A percentile compares a stretch with the other conserved stretches of the same genome.
Evolutionary conservation across 2,329 filamentous ascomycete genomes (phyloP).

Genomic region (Neopestalotiopsis rosae): DNA sequence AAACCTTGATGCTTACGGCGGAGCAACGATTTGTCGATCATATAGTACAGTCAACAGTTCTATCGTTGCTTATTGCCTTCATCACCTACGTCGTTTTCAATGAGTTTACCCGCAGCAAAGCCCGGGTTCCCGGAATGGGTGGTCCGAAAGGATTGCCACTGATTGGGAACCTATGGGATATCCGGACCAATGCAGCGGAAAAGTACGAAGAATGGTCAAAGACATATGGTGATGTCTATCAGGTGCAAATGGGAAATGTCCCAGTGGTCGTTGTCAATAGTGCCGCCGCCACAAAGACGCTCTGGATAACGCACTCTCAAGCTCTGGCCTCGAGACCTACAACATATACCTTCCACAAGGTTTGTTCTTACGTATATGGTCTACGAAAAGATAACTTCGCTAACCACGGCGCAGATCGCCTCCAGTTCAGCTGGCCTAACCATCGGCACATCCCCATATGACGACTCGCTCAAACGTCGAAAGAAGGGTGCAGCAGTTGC

Average conservation of each 20-base stretch:
- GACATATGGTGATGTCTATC: constrained; percentile 68
- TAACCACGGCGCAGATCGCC: constrained; percentile 44
- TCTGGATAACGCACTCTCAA: constrained; percentile 82
- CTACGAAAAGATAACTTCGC: neutral
- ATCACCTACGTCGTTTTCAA: constrained; percentile 27
- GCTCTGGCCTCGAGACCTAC: constrained; percentile 78
- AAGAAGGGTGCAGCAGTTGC: constrained; percentile 82
- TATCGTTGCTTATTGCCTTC: neutral
- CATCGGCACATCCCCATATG: constrained; percentile 84
- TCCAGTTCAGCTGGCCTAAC: constrained; percentile 80
- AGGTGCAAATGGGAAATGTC: constrained; percentile 71
- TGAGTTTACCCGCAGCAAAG: constrained; percentile 30
- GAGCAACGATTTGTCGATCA: neutral
- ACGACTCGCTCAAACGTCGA: constrained; percentile 77
- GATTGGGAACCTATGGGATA: constrained; percentile 67
- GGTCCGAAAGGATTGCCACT: constrained; percentile 41
- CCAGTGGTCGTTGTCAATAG: constrained; percentile 80
- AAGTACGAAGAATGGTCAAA: constrained; percentile 59
- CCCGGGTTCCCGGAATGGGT: constrained; percentile 31
- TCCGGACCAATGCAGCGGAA: constrained; percentile 61
- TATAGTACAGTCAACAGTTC: neutral
- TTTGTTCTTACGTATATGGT: constrained; percentile 36
- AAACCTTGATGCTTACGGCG: constrained; percentile 1
- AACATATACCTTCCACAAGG: constrained; percentile 81
- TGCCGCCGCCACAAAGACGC: constrained; percentile 73